Evolutionary conservation across 306 rosid genomes (phyloP), one percentile per base, ranked within the genome.

Genomic region (Echinosophora koreensis): DNA sequence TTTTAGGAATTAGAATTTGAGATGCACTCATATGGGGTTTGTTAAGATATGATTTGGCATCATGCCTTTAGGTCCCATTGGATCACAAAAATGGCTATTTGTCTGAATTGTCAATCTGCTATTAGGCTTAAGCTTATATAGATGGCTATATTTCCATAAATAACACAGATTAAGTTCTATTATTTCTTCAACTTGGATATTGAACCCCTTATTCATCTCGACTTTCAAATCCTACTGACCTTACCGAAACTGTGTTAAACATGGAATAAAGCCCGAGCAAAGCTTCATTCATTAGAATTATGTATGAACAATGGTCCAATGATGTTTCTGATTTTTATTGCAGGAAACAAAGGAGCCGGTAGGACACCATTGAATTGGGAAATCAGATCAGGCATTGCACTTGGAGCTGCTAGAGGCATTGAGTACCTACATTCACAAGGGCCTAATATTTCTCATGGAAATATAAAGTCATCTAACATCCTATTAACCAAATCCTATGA

Each of bases 341-440:
- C 84, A 90, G 94, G 94, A 64, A 87, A 84, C 85, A 87, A 78
- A 84, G 91, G 90, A 46, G 83, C 91, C 1, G 91, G 91, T 17
- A 84, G 90, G 80, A 87, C 90, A 28, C 94, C 94, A 30, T 62
- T 90, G 88, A 86, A 84, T 73, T 87, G 94, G 94, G 89, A 90
- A 74, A 77, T 84, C 37, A 86, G 94, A 66, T 80, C 85, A 52
- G 72, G 80, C 74, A 86, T 90, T 82, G 94, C 94, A 49, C 89
- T 81, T 64, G 91, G 94, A 58, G 91, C 88, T 44, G 91, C 94
- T 65, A 86, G 87, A 0, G 94, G 91, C 78, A 86, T 90, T 55
- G 86, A 87, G 74, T 90, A 80, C 80, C 68, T 90, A 8, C 94
- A 90, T 66, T 87, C 86, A 47, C 90, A 79, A 78, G 89, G 94